Evolutionary conservation across 169 alveolate species (phyloP), one percentile per base, ranked within the genome.

Genomic region (Plasmodium coatneyi): DNA sequence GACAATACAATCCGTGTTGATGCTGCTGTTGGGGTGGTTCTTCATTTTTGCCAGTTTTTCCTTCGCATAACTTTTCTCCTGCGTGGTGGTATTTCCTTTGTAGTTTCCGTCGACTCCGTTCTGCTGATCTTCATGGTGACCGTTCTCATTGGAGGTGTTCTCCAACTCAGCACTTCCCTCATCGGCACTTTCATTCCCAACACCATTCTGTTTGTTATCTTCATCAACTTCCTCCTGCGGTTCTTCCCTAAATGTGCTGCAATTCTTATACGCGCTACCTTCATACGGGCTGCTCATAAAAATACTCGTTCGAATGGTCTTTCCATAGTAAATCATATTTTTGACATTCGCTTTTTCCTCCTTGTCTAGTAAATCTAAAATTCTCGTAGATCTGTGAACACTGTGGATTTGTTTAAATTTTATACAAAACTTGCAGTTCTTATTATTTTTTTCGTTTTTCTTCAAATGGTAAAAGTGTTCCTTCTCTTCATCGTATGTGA

Each of bases 391-490:
- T n/a, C 76, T 22, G 30, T 72, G n/a, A 22, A 91, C 76, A 12
- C 78, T 91, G 76, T 91, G 95, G 25, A 91, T 39, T 41, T 80
- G 19, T 72, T 71, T 91, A 39, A 71, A 91, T 91, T 82, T 80
- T 2, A 80, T 91, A 28, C 95, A 91, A 71, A 91, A 91, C 41
- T 81, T 91, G 78, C 95, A 91, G 34, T 32, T 89, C 19, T 10
- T 39, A 66, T 43, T 71, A 36, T 46, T 36, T 46, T 91, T 82
- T 54, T 91, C 86, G 56, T 66, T 66, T 28, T 91, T 80, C 60
- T 81, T 91, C 56, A 91, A 80, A 81, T 91, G 95, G 46, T 52
- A 22, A 91, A 91, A 91, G 43, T 91, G 95, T 36, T 91, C 95
- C 56, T 91, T 91, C 14, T 91, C 95, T 71, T 91, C 95, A 49